Evolutionary conservation across 805 yeast genomes (phyloP), one percentile per base, ranked within the genome.

Genomic region (Sugiyamaella boreocaroliniensis): DNA sequence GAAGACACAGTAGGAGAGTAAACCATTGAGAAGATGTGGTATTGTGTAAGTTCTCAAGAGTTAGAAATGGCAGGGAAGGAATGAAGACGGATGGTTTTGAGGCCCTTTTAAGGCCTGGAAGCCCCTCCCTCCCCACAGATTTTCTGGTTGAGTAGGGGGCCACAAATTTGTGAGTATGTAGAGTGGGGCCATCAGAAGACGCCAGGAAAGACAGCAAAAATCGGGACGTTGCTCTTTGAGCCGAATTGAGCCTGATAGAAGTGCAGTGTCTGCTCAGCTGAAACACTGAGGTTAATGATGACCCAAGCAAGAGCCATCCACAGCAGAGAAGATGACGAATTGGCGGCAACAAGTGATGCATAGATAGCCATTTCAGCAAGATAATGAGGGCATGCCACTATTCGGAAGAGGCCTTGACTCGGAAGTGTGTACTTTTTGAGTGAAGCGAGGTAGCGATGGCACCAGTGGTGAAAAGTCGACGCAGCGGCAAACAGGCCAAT

Each of bases 351-450:
- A 0, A 68, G 37, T 0, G 71, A 55, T 0, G 70, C 29, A 57
- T 84, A 84, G 14, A 83, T 70, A 22, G 71, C 44, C 5, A 81
- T 66, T 61, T 84, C 90, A 58, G 80, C 80, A 7, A 78, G 67
- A 58, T 83, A 84, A 64, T 84, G 89, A 0, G 89, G 84, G 56
- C 83, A 79, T 3, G 80, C 70, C 2, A 74, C 71, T 14, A 58
- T 59, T 22, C 60, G 60, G 59, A 79, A 77, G 47, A 76, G 57
- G 0, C 79, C 71, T 43, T 64, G 61, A 0, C 53, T 50, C 0
- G 89, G 89, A 15, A 72, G 60, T 1, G 76, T 64, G 65, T 84
- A 84, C 63, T 84, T 84, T 34, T 61, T 64, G 32, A 83, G 68
- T 6, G 58, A 45, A 0, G 86, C 71, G 49, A 84, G 70, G 50